Conservation (phyloP, 495 filamentous ascomycete species). For the Apiosordaria backusii region DNA sequence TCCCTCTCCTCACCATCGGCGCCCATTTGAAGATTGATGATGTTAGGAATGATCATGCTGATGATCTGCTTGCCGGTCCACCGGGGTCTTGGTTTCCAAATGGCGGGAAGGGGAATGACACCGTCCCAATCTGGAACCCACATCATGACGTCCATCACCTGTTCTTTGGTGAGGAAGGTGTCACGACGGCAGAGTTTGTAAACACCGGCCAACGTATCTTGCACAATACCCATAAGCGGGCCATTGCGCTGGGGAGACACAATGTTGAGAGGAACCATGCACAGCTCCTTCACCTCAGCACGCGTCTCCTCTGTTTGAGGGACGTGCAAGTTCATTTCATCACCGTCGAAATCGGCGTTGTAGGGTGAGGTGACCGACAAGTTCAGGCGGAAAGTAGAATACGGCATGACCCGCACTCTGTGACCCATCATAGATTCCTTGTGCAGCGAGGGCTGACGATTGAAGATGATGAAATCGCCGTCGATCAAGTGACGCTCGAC, state of each 20-base stretch:
- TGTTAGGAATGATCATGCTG: constrained; percentile 83
- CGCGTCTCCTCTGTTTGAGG: constrained; percentile 97
- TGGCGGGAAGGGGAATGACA: constrained; percentile 83
- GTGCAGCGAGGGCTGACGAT: constrained; percentile 96
- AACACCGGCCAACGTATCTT: constrained; percentile 92
- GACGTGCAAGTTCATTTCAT: constrained; percentile 98
- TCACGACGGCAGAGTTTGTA: constrained; percentile 96
- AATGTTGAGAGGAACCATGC: constrained; percentile 94
- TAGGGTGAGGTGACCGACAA: constrained; percentile 96
- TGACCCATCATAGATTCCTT: constrained; percentile 99
- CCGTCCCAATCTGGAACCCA: constrained; percentile 99
- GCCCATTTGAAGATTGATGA: constrained; percentile 72
- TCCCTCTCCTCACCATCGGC: constrained; percentile 46
- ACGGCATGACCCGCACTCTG: constrained; percentile 95
- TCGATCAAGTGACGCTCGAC: constrained; percentile 94
- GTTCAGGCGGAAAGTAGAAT: constrained; percentile 96
- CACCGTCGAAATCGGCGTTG: constrained; percentile 98
- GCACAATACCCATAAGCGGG: constrained; percentile 98
- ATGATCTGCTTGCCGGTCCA: constrained; percentile 99
- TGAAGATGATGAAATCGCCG: constrained; percentile 98
- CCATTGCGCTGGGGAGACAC: constrained; percentile 96
- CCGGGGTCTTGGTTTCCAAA: constrained; percentile 81
- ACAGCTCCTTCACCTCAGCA: constrained; percentile 85
- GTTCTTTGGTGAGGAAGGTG: constrained; percentile 80
- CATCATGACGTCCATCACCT: constrained; percentile 92